Conservation (phyloP, 805 yeast genomes). For the Hanseniaspora occidentalis region DNA sequence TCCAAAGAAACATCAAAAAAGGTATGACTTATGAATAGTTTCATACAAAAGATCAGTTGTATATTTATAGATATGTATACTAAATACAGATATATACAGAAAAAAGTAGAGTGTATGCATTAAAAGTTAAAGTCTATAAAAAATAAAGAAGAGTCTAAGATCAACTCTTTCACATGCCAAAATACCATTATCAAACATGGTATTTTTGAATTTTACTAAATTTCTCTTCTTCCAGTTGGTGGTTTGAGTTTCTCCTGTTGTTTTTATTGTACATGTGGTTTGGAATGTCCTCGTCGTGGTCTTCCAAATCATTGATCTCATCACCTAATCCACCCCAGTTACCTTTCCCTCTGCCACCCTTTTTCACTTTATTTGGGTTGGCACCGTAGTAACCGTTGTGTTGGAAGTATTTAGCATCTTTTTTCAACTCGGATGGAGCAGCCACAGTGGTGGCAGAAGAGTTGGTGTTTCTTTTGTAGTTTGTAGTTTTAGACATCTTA, state of each 20-base stretch:
- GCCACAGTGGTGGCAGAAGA: constrained; percentile 46
- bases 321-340: constrained; percentile 85
- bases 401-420: constrained; percentile 63
- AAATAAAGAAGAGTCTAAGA: too few species aligned
- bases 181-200: too few species aligned
- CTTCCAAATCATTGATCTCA: constrained; percentile 53
- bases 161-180: too few species aligned
- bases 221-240: constrained; percentile 30
- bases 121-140: too few species aligned
- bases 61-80: too few species aligned
- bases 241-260: constrained; percentile 37
- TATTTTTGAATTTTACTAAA: constrained; percentile 22
- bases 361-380: constrained; percentile 68
- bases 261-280: constrained; percentile 27
- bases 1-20: constrained; percentile 77
- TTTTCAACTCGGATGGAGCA: constrained; percentile 47
- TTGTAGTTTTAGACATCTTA: background rate
- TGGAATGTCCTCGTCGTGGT: constrained; percentile 41
- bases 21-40: constrained; percentile 49
- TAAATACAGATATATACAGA: too few species aligned
- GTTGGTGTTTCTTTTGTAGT: background rate
- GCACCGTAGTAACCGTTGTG: constrained; percentile 58
- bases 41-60: too few species aligned
- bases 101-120: too few species aligned
- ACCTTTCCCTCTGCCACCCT: constrained; percentile 73